Conservation (phyloP, 1,284 basidiomycete genomes). For the Rhodotorula sp. region DNA sequence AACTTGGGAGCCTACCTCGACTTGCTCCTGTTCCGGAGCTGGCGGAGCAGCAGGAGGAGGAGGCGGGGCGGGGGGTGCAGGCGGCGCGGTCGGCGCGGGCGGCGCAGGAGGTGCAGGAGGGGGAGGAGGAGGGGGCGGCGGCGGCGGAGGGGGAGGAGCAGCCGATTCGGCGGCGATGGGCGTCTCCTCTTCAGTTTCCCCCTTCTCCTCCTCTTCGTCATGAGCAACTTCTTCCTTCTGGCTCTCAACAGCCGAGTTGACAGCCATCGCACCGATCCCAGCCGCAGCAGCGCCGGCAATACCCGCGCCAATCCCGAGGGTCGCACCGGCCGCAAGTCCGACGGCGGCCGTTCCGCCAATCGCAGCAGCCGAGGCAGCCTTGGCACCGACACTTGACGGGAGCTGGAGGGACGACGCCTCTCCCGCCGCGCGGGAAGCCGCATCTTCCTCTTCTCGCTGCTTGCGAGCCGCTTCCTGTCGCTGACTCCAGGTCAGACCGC, state of each 20-base stretch:
- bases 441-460: slow-evolving; percentile 76
- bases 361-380: slow-evolving; percentile 47
- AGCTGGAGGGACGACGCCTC: slow-evolving; percentile 41
- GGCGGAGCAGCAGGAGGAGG: slow-evolving; percentile 34
- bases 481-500: slow-evolving; percentile 76
- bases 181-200: no score
- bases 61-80: slow-evolving; percentile 1
- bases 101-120: slow-evolving; percentile 35
- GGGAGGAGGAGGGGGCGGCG: slow-evolving; percentile 38
- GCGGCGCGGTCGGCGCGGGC: slow-evolving; percentile 3
- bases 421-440: slow-evolving; percentile 56
- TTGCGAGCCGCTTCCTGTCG: slow-evolving; percentile 82
- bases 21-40: neutral
- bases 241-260: slow-evolving; percentile 6
- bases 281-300: slow-evolving; percentile 51
- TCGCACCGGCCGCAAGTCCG: slow-evolving; percentile 44
- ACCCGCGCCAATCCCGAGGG: slow-evolving; percentile 45
- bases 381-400: slow-evolving; percentile 47
- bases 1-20: no score
- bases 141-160: slow-evolving; percentile 50
- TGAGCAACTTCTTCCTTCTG: slow-evolving; percentile 11
- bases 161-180: slow-evolving; percentile 47
- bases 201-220: slow-evolving; percentile 16
- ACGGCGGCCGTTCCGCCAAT: slow-evolving; percentile 16
- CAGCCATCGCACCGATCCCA: slow-evolving; percentile 35